Evolutionary conservation across 495 filamentous ascomycete genomes (phyloP).

Genomic region (Thozetella sp.): DNA sequence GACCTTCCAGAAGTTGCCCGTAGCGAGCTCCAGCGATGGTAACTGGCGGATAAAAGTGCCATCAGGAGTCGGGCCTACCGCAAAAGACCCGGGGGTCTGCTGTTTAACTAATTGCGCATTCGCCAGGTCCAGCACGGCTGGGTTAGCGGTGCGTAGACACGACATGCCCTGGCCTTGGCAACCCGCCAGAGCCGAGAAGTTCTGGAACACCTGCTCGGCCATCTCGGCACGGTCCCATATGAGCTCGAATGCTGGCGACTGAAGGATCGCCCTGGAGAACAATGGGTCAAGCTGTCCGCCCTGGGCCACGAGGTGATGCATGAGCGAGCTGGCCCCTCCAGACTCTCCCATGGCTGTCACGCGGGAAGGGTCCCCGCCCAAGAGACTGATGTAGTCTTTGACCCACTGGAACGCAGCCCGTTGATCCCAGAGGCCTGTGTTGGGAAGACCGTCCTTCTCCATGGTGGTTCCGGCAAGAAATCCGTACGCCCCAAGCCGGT

Average conservation of each 20-base stretch:
- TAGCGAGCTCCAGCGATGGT: conserved; percentile 39
- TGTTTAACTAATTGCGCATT: conserved; percentile 36
- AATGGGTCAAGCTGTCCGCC: conserved; percentile 51
- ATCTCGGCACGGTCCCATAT: conserved; percentile 38
- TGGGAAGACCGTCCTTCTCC: conserved; percentile 43
- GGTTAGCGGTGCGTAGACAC: conserved; percentile 40
- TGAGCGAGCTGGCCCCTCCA: conserved; percentile 63
- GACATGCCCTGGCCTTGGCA: conserved; percentile 42
- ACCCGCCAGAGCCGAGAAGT: conserved; percentile 45
- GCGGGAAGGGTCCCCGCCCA: conserved; percentile 63
- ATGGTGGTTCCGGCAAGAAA: conserved; percentile 54
- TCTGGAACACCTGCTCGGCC: conserved; percentile 39
- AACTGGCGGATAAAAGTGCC: conserved; percentile 45
- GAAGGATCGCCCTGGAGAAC: conserved; percentile 45
- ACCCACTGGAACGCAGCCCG: conserved; percentile 65
- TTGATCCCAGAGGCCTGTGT: conserved; percentile 53
- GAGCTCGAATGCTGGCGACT: conserved; percentile 48
- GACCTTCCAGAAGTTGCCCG: conserved; percentile 44
- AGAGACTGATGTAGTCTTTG: conserved; percentile 62
- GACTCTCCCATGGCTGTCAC: conserved; percentile 74
- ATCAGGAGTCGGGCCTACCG: conserved; percentile 46
- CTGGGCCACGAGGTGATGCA: conserved; percentile 67
- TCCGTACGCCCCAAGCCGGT: conserved; percentile 60
- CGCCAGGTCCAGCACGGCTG: conserved; percentile 33
- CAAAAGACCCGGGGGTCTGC: conserved; percentile 36